Percentiles rank a stretch among this genome's conserved stretches.
Conservation (phyloP, 805 yeast genomes). For the Wickerhamomyces strasburgensis region DNA sequence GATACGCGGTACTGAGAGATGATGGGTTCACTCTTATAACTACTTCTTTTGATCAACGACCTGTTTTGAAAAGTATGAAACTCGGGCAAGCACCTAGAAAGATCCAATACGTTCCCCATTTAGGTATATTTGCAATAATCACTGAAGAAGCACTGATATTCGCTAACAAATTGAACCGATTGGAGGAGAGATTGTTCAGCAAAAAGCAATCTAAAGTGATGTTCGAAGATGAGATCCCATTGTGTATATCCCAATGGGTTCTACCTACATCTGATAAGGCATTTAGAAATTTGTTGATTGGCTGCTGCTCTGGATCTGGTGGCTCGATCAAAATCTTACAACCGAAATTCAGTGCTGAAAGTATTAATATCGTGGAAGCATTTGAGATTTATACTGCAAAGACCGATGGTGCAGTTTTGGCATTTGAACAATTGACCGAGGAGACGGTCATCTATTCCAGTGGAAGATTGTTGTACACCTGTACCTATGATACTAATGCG, state of each 20-base stretch:
- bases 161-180: conserved; percentile 11
- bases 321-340: conserved; percentile 22
- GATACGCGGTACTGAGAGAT: conserved; percentile 27
- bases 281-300: conserved; percentile 28
- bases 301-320: conserved; percentile 25
- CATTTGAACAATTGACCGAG: conserved; percentile 16
- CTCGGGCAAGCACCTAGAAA: conserved; percentile 25
- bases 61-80: conserved; percentile 22
- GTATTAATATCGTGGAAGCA: conserved; percentile 9
- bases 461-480: conserved; percentile 10
- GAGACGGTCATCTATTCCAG: conserved; percentile 17
- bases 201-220: conserved; percentile 5
- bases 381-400: conserved; percentile 15
- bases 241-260: conserved; percentile 32
- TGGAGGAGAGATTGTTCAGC: conserved; percentile 8
- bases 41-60: conserved; percentile 11
- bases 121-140: conserved; percentile 19
- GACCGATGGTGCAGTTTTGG: conserved; percentile 21
- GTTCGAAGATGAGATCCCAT: conserved; percentile 25
- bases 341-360: conserved; percentile 8
- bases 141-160: conserved; percentile 19
- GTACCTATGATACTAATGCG: conserved; percentile 11
- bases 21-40: conserved; percentile 29
- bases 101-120: conserved; percentile 22
- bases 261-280: conserved; percentile 20